A percentile compares a stretch with the other conserved stretches of the same genome.
phyloP scores from a whole-genome alignment of 495 filamentous ascomycete genomes.

The Neurospora sp. region DNA sequence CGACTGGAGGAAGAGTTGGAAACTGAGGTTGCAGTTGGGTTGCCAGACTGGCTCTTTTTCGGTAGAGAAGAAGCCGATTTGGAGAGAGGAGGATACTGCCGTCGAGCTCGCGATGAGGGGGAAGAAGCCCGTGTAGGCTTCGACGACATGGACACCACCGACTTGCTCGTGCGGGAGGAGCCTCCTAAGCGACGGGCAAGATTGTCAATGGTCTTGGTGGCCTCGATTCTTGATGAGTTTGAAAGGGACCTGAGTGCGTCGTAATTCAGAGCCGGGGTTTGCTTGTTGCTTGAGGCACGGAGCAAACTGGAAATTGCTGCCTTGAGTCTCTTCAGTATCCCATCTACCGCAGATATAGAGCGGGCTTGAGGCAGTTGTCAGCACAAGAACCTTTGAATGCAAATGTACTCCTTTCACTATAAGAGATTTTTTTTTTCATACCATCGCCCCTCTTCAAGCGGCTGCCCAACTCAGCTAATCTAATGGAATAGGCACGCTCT shows the following conservation, averaged over 20 bases:
- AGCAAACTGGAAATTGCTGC: constrained; percentile 17
- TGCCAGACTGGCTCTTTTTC: background rate
- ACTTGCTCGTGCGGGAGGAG: constrained; percentile 7
- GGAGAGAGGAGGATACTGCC: background rate
- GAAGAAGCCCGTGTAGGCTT: background rate
- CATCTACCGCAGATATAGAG: constrained; percentile 17
- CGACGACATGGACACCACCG: constrained; percentile 8
- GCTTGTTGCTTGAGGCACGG: constrained; percentile 13
- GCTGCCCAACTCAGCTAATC: constrained; percentile 14
- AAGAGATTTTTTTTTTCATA: constrained; percentile 3
- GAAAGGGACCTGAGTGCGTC: constrained; percentile 26
- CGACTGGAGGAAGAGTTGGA: constrained; percentile 4
- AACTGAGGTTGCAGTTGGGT: background rate
- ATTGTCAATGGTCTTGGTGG: constrained; percentile 23
- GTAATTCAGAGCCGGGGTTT: constrained; percentile 20
- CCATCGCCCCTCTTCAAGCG: constrained; percentile 24
- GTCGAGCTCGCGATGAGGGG: background rate
- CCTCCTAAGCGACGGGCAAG: constrained; percentile 22
- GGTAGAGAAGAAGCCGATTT: background rate
- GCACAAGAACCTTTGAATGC: background rate
- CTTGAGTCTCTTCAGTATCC: constrained; percentile 19
- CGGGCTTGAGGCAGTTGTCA: constrained; percentile 12
- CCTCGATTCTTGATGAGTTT: constrained; percentile 22
- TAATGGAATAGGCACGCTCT: constrained; percentile 17
- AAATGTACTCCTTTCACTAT: background rate